These are phyloP conservation scores for Hymenochaete sp. DNA, from an alignment of 1,284 basidiomycete genomes.

Conservation along the genomic window DNA sequence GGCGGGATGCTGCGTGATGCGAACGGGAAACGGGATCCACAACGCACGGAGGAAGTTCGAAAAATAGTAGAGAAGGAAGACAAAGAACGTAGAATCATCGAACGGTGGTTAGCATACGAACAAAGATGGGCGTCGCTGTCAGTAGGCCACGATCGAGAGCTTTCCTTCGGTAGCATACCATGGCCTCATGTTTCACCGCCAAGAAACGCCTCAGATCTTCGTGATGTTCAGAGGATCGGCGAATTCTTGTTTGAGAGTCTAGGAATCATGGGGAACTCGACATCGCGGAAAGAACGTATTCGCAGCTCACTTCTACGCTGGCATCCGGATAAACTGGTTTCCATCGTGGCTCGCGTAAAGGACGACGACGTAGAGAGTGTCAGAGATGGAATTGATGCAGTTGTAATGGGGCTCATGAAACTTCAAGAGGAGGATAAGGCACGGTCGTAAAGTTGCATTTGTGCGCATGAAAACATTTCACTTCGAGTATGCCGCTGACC, in stretches of 20 bases:
- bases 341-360: constrained; percentile 40
- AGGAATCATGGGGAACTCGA: constrained; percentile 31
- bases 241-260: constrained; percentile 48
- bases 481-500: too few relatives aligned
- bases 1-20: constrained; percentile 47
- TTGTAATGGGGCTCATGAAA: constrained; percentile 14
- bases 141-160: neutral
- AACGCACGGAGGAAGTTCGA: constrained; percentile 37
- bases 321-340: constrained; percentile 65
- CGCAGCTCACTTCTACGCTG: constrained; percentile 55
- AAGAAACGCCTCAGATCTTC: constrained; percentile 38
- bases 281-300: constrained; percentile 44
- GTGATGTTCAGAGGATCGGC: constrained; percentile 31
- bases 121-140: constrained; percentile 30
- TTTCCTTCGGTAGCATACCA: constrained; percentile 14
- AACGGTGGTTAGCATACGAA: constrained; percentile 45
- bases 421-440: constrained; percentile 15
- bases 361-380: constrained; percentile 38
- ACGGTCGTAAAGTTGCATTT: neutral
- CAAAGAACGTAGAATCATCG: constrained; percentile 29
- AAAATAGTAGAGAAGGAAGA: constrained; percentile 36
- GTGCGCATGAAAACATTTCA: constrained; percentile 43
- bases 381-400: constrained; percentile 15
- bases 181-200: constrained; percentile 23
- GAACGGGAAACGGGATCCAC: constrained; percentile 40